These are phyloP conservation scores for Talaromyces sp. DNA, from an alignment of 2,329 filamentous ascomycete species.

Conservation along the genomic window DNA sequence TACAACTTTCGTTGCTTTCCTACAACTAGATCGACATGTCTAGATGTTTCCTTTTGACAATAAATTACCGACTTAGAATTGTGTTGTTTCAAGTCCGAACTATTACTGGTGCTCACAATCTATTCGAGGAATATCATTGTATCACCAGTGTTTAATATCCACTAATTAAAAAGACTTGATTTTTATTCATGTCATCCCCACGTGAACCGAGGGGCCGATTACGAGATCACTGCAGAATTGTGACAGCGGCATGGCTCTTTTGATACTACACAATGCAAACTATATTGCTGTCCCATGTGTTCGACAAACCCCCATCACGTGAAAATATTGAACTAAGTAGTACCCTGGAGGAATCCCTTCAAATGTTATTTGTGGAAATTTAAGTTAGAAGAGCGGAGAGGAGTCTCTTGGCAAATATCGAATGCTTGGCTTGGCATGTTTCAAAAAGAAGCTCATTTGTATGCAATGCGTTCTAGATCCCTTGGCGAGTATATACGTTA, in stretches of 20 bases:
- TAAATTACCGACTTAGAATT: neutral
- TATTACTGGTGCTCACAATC: neutral
- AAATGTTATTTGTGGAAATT: neutral
- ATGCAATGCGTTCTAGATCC: neutral
- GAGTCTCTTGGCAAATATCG: neutral
- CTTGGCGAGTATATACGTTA: neutral
- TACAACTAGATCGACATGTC: neutral
- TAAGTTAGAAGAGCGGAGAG: neutral
- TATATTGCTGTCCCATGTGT: too few relatives aligned
- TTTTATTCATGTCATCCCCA: neutral
- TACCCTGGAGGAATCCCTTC: neutral
- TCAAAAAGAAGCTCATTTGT: neutral
- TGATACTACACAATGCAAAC: neutral
- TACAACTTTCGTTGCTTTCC: neutral
- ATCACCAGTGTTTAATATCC: neutral
- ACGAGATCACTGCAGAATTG: neutral
- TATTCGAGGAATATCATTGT: neutral
- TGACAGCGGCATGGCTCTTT: neutral
- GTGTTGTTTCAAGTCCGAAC: neutral
- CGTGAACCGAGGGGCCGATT: neutral
- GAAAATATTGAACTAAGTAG: neutral
- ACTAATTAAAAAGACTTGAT: neutral
- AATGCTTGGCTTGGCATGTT: neutral
- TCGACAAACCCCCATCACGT: neutral
- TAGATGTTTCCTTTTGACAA: neutral